Percentiles rank a stretch among this genome's conserved stretches.
Conservation (phyloP, 805 yeast genomes). For the Candida koratica region DNA sequence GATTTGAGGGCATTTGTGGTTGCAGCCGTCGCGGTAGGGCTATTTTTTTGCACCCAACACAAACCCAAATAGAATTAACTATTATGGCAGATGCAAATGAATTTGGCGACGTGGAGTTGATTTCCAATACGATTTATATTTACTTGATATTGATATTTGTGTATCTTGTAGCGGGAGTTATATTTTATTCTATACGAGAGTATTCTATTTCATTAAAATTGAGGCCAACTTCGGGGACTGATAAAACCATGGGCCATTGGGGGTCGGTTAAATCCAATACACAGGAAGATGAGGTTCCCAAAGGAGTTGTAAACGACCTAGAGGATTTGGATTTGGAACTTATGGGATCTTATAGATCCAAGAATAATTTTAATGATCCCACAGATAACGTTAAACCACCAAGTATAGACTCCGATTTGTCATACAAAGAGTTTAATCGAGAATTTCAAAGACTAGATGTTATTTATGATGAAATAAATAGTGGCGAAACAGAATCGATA, state of each 20-base stretch:
- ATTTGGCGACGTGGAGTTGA: conserved; percentile 16
- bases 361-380: neutral
- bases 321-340: conserved; percentile 10
- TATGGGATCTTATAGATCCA: conserved; percentile 8
- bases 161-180: conserved; percentile 19
- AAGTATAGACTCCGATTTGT: neutral
- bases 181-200: conserved; percentile 25
- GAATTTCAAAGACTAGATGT: conserved; percentile 13
- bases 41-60: conserved; percentile 5
- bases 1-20: conserved; percentile 11
- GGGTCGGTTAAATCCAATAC: conserved; percentile 4
- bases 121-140: conserved; percentile 25
- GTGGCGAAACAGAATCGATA: conserved; percentile 5
- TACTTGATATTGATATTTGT: conserved; percentile 22
- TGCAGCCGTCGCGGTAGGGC: conserved; percentile 2
- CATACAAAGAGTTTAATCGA: neutral
- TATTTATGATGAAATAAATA: conserved; percentile 14
- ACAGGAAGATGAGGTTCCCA: neutral
- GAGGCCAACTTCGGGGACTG: conserved; percentile 10
- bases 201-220: conserved; percentile 14
- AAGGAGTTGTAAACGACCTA: neutral
- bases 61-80: neutral
- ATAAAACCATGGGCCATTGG: conserved; percentile 8
- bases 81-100: neutral
- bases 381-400: neutral